phyloP scores from a whole-genome alignment of 2,329 filamentous ascomycete genomes.

The Alternaria solani region DNA sequence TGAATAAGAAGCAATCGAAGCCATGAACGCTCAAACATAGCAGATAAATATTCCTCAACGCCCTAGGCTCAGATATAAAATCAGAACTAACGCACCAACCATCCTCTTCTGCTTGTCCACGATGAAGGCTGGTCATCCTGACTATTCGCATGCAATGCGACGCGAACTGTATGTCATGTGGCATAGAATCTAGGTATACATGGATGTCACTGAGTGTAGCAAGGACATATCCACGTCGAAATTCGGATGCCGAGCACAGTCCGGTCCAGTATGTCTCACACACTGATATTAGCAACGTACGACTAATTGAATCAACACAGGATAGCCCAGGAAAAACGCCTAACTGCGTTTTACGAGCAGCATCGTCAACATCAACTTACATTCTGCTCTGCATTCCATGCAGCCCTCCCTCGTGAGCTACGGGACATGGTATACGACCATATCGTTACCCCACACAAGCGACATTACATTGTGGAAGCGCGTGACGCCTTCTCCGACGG shows the following conservation, averaged over 20 bases:
- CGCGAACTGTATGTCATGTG: too few relatives aligned
- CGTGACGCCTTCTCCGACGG: background rate
- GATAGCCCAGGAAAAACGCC: background rate
- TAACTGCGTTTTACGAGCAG: background rate
- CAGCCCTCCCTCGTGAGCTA: background rate
- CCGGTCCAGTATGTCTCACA: background rate
- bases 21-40: too few relatives aligned
- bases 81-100: background rate
- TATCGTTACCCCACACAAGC: background rate
- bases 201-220: too few relatives aligned
- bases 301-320: background rate
- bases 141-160: too few relatives aligned
- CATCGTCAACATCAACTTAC: background rate
- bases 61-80: too few relatives aligned
- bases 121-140: background rate
- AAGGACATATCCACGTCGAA: too few relatives aligned
- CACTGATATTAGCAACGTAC: too few relatives aligned
- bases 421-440: background rate
- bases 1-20: background rate
- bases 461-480: background rate
- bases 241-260: too few relatives aligned
- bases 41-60: background rate
- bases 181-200: too few relatives aligned
- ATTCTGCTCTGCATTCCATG: background rate
- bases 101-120: background rate